These are phyloP conservation scores for Zymoseptoria tritici DNA, from an alignment of 2,329 filamentous ascomycete species.

Conservation along the genomic window DNA sequence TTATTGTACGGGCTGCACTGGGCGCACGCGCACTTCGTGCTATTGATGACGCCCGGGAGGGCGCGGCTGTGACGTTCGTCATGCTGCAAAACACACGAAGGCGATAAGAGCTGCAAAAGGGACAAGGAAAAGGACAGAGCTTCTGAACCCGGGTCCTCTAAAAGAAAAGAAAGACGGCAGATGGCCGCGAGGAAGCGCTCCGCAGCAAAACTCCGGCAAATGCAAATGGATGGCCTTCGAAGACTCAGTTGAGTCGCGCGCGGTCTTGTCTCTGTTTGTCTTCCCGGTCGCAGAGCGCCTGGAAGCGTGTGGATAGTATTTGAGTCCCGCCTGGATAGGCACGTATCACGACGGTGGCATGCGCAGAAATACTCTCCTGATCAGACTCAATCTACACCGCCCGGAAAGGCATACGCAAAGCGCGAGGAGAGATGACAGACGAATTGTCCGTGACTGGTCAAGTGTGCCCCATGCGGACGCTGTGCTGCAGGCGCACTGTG, in stretches of 20 bases:
- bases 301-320: not conserved
- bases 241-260: not conserved
- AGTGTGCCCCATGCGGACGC: not conserved
- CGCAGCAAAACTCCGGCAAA: not conserved
- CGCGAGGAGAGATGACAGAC: not conserved
- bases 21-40: constrained; percentile 13
- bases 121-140: not conserved
- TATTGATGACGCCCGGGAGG: constrained; percentile 1
- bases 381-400: not conserved
- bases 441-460: not conserved
- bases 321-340: not conserved
- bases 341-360: not conserved
- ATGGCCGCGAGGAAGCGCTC: not conserved
- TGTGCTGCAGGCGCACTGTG: not conserved
- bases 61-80: not conserved
- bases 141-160: not conserved
- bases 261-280: not conserved
- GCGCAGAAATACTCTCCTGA: not conserved
- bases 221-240: not conserved
- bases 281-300: not conserved
- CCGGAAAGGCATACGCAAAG: not conserved
- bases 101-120: constrained; percentile 3
- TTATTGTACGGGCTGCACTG: constrained; percentile 21
- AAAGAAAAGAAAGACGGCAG: not conserved
- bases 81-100: not conserved